A percentile compares a stretch with the other conserved stretches of the same genome.
These are phyloP conservation scores for Angomonas ambiguus DNA, from an alignment of 208 protist species.

Conservation along the genomic window DNA sequence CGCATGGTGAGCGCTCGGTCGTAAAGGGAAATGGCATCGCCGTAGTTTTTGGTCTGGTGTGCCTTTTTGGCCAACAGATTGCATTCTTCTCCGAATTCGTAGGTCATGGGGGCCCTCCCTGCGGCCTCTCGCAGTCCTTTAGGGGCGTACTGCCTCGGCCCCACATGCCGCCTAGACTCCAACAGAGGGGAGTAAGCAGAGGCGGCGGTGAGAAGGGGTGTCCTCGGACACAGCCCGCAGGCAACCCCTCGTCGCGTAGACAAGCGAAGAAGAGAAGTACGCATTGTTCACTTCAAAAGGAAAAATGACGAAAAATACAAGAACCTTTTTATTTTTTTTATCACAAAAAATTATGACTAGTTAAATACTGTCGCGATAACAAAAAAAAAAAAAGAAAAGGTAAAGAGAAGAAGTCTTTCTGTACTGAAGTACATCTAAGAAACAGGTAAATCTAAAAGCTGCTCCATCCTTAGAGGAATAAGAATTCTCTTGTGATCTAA, in stretches of 20 bases:
- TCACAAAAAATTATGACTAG: no score
- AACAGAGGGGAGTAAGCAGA: constrained; percentile 17
- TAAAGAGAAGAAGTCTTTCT: not conserved
- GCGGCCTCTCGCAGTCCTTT: constrained; percentile 82
- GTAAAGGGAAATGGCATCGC: constrained; percentile 83
- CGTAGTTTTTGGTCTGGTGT: constrained; percentile 86
- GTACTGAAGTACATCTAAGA: not conserved
- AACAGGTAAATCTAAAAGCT: not conserved
- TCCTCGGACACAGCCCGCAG: no score
- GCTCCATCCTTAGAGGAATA: no score
- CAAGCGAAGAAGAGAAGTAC: not conserved
- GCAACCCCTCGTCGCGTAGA: no score
- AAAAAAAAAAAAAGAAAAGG: not conserved
- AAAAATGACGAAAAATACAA: no score
- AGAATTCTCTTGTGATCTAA: no score
- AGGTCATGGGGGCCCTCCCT: constrained; percentile 75
- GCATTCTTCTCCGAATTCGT: constrained; percentile 85
- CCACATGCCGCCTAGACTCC: constrained; percentile 53
- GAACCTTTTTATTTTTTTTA: no score
- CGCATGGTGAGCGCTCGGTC: constrained; percentile 78
- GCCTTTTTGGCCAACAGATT: constrained; percentile 74
- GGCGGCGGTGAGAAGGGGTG: not conserved
- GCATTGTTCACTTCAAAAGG: no score
- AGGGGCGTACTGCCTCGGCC: constrained; percentile 77
- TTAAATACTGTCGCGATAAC: no score